Percentiles rank a stretch among this genome's conserved stretches.
Evolutionary conservation across 352 stramenopile genomes (phyloP).

Genomic region (Bremia lactucae): DNA sequence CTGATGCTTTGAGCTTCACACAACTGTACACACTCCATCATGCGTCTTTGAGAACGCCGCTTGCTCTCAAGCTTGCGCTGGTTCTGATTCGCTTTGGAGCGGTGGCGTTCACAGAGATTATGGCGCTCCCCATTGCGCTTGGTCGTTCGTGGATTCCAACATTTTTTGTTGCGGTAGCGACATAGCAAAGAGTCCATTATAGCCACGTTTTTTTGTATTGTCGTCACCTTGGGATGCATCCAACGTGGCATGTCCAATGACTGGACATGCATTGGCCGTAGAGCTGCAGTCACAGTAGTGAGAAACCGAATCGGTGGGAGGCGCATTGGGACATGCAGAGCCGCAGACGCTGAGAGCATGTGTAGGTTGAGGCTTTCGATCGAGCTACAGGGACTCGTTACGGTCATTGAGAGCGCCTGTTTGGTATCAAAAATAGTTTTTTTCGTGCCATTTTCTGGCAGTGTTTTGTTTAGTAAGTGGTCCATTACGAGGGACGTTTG

Average conservation of each 20-base stretch:
- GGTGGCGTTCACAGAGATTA: constrained; percentile 53
- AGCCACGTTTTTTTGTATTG: neutral
- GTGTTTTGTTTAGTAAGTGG: constrained; percentile 23
- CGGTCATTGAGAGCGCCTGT: neutral
- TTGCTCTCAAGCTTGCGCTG: constrained; percentile 79
- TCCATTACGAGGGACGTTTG: constrained; percentile 18
- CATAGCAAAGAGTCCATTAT: constrained; percentile 28
- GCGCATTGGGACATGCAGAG: constrained; percentile 7
- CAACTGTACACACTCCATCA: constrained; percentile 13
- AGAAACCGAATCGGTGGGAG: constrained; percentile 42
- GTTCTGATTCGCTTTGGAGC: constrained; percentile 69
- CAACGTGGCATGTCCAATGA: neutral
- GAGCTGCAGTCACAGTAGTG: constrained; percentile 24
- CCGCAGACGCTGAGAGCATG: constrained; percentile 15
- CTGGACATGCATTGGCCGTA: constrained; percentile 21
- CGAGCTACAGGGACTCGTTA: constrained; percentile 8
- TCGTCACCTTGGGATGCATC: neutral
- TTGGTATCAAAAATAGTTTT: constrained; percentile 8
- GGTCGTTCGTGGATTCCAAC: constrained; percentile 37
- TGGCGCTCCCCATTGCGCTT: constrained; percentile 62
- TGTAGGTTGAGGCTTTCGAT: constrained; percentile 18
- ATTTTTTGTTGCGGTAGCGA: constrained; percentile 60
- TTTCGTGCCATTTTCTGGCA: constrained; percentile 6
- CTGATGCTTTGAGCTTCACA: too few species aligned
- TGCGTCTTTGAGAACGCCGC: constrained; percentile 48